Percentiles rank a stretch among this genome's conserved stretches.
Evolutionary conservation across 768 basidiomycete species (phyloP).

Genomic region (Leucosporidium yakuticum): DNA sequence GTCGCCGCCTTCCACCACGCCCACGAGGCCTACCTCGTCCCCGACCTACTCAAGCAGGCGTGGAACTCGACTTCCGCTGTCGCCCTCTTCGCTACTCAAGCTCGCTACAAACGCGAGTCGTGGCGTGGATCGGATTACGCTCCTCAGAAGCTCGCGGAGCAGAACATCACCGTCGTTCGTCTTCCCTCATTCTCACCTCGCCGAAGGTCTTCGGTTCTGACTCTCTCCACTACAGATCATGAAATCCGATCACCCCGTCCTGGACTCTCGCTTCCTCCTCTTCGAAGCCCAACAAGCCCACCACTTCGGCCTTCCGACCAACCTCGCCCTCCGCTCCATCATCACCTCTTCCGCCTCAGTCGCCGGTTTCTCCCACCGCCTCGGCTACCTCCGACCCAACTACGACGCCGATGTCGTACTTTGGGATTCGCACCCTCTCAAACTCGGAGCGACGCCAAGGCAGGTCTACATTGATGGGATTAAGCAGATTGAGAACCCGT

Average conservation of each 20-base stretch:
- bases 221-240: slow-evolving; percentile 3
- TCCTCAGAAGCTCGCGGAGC: slow-evolving; percentile 62
- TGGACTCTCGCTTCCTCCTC: slow-evolving; percentile 65
- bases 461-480: slow-evolving; percentile 85
- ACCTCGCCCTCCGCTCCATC: slow-evolving; percentile 53
- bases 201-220: neutral
- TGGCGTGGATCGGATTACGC: slow-evolving; percentile 77
- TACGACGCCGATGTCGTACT: slow-evolving; percentile 58
- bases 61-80: slow-evolving; percentile 59
- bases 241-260: slow-evolving; percentile 44
- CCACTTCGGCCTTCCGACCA: slow-evolving; percentile 32
- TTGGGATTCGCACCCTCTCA: slow-evolving; percentile 60
- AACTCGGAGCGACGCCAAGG: slow-evolving; percentile 67
- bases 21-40: slow-evolving; percentile 74
- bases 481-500: slow-evolving; percentile 50
- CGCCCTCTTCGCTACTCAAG: slow-evolving; percentile 60
- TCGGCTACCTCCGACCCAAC: slow-evolving; percentile 65
- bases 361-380: slow-evolving; percentile 66
- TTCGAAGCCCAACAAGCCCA: slow-evolving; percentile 74
- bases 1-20: slow-evolving; percentile 73
- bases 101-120: slow-evolving; percentile 63
- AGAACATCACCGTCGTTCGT: slow-evolving; percentile 42
- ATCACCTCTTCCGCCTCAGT: slow-evolving; percentile 65
- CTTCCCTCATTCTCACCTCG: neutral
- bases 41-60: slow-evolving; percentile 62